phyloP scores from a whole-genome alignment of 805 yeast genomes.

The Cyberlindnera euphorbiae region DNA sequence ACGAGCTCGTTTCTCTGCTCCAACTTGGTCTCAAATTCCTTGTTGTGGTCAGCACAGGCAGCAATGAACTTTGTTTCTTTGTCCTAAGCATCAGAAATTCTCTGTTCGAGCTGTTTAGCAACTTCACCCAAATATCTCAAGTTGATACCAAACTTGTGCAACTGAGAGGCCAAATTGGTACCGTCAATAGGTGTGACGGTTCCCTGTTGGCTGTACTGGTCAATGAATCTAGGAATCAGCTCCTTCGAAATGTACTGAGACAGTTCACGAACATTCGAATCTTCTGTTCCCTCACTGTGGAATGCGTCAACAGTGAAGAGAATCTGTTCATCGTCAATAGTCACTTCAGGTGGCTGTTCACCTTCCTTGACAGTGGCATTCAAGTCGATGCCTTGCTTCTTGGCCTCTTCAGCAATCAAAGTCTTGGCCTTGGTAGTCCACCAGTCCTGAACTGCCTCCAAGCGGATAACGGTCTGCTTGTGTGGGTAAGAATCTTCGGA shows the following conservation, averaged over 20 bases:
- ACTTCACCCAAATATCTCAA: constrained; percentile 71
- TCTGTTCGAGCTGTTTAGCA: constrained; percentile 32
- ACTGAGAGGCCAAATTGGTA: constrained; percentile 53
- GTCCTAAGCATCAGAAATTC: constrained; percentile 25
- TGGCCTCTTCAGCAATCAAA: constrained; percentile 30
- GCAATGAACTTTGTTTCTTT: constrained; percentile 9
- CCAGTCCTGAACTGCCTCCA: constrained; percentile 90
- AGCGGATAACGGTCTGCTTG: constrained; percentile 69
- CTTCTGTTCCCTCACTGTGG: constrained; percentile 38
- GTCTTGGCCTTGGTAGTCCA: constrained; percentile 63
- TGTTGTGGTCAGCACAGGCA: constrained; percentile 19
- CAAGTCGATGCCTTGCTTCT: constrained; percentile 24
- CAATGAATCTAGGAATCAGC: constrained; percentile 60
- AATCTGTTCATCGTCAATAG: constrained; percentile 42
- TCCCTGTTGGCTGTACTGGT: constrained; percentile 39
- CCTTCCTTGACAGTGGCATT: constrained; percentile 22
- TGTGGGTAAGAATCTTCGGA: constrained; percentile 65
- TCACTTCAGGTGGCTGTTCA: constrained; percentile 44
- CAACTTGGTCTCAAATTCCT: constrained; percentile 15
- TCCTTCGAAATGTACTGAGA: constrained; percentile 55
- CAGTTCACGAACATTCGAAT: constrained; percentile 53
- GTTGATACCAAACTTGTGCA: constrained; percentile 84
- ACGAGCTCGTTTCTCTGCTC: constrained; percentile 13
- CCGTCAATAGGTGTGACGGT: constrained; percentile 76
- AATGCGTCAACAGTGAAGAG: constrained; percentile 60